phyloP scores from a whole-genome alignment of 768 basidiomycete genomes.

The Psilocybe sp. region DNA sequence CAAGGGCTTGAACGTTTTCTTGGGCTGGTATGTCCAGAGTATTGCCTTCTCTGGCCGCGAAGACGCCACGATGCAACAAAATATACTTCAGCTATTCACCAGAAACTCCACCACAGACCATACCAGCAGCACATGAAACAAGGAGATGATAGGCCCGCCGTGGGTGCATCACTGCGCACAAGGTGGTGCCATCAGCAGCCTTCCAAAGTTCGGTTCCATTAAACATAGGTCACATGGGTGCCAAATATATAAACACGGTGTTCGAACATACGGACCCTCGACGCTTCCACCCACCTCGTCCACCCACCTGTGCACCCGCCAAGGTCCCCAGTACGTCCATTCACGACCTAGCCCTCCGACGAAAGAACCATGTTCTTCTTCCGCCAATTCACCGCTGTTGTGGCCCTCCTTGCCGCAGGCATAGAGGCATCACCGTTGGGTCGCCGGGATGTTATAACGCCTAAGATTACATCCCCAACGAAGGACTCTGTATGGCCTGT shows the following conservation, averaged over 20 bases:
- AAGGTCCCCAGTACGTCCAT: too few species aligned
- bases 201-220: background rate
- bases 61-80: too few species aligned
- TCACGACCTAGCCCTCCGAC: constrained; percentile 5
- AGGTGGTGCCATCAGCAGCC: too few species aligned
- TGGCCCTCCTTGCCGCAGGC: constrained; percentile 13
- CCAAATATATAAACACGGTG: constrained; percentile 20
- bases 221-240: constrained; percentile 14
- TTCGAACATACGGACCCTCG: constrained; percentile 19
- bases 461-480: constrained; percentile 47
- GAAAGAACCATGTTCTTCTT: constrained; percentile 28
- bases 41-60: too few species aligned
- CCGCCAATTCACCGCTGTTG: constrained; percentile 11
- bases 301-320: constrained; percentile 13
- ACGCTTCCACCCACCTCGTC: constrained; percentile 18
- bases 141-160: too few species aligned
- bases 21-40: too few species aligned
- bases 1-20: too few species aligned
- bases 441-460: constrained; percentile 45
- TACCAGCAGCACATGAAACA: too few species aligned
- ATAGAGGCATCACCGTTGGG: constrained; percentile 35
- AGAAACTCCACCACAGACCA: too few species aligned
- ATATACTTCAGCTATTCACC: too few species aligned
- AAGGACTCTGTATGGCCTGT: constrained; percentile 46
- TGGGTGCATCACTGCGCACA: too few species aligned